These are phyloP conservation scores for Apostasia ramifera DNA, from an alignment of 106 monocot species.

Conservation along the genomic window DNA sequence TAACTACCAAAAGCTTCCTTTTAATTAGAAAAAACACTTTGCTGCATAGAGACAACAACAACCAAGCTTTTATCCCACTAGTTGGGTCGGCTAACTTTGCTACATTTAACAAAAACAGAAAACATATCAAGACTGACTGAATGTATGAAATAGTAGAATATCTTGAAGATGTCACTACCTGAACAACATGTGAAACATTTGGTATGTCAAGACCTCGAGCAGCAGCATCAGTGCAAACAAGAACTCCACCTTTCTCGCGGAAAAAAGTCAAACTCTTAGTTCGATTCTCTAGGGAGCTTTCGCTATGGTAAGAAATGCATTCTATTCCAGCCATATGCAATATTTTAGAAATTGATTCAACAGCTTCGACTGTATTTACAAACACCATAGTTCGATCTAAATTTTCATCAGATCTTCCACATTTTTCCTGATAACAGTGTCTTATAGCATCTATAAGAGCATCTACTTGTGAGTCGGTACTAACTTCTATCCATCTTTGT, in stretches of 20 bases:
- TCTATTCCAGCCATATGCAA: conserved; percentile 49
- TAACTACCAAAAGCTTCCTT: no score
- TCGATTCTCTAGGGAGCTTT: conserved; percentile 68
- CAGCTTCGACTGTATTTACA: conserved; percentile 85
- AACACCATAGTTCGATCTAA: conserved; percentile 79
- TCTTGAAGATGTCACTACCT: conserved; percentile 34
- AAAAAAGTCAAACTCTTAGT: conserved; percentile 44
- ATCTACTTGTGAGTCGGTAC: conserved; percentile 80
- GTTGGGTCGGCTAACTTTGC: no score
- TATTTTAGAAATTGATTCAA: conserved; percentile 63
- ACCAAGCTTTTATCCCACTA: no score
- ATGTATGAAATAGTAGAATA: conserved; percentile 2
- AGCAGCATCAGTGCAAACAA: conserved; percentile 99
- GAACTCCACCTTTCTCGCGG: conserved; percentile 75
- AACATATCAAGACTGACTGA: no score
- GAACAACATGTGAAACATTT: conserved; percentile 92
- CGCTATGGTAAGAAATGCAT: conserved; percentile 83
- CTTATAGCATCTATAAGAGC: conserved; percentile 79
- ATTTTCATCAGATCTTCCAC: conserved; percentile 17
- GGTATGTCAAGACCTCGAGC: conserved; percentile 96
- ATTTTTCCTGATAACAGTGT: conserved; percentile 17
- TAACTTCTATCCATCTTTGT: conserved; percentile 89
- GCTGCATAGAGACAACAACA: no score
- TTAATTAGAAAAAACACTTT: no score
- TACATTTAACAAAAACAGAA: no score